Base-by-base conservation (phyloP, 2,329 filamentous ascomycete species). In the Proliferodiscus dingleyae region DNA sequence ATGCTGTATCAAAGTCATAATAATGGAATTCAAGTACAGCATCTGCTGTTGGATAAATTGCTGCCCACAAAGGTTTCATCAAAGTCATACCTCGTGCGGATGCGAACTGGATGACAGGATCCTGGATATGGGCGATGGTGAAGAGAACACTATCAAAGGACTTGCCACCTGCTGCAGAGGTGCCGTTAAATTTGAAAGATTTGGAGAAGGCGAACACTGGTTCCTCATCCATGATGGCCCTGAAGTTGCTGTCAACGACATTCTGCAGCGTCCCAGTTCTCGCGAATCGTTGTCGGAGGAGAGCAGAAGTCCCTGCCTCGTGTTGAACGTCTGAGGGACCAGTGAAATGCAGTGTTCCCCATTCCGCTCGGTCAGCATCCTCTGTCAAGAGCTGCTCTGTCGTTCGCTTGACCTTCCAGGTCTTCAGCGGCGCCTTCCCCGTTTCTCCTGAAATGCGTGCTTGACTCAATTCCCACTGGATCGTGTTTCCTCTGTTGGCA, bases 141-240 rank as follows among this genome's bases (percentile, higher is more conserved):
- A 93, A 93, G 2, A 83, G 71, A 5, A 83, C 74, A 47, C 75
- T 83, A 33, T 77, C 73, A n/a, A 47, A 50, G 58, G 22, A 46
- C 24, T 49, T 54, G 2, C 51, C 50, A 45, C 56, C 57, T 37
- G 58, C 60, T 7, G 54, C 49, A 24, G 63, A 62, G 7, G 63
- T 58, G 16, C 58, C 56, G 41, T 68, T 66, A 4, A 83, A 66
- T 13, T 69, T 68, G 64, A 87, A 84, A 4, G 74, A 71, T 56
- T 84, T 84, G 11, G 81, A 74, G 62, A 90, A 93, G 0, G 87
- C 87, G 67, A 93, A 91, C 3, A 90, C 82, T 0, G 88, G 88
- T 62, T 91, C 85, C 23, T 87, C 75, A 41, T 90, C 83, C 71
- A 85, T 84, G 51, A 90, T 85, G 5, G 71, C 68, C 3, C 87